Conservation (phyloP, 73 alveolate genomes). For the Paramecium sexaurelia region DNA sequence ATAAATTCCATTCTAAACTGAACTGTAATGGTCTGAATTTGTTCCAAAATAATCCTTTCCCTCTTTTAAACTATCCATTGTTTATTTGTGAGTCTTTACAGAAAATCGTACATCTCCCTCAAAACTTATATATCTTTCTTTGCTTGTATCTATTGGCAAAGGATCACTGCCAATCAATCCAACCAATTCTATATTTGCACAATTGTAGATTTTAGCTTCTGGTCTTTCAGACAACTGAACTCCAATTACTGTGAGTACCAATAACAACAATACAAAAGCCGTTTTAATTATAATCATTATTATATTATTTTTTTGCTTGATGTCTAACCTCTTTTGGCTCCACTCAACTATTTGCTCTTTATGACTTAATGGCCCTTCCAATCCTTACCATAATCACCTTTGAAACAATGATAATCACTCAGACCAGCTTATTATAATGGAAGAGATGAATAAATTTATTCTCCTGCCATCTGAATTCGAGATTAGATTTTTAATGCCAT, state of each 20-base stretch:
- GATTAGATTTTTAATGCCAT: conserved; percentile 1
- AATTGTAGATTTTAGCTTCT: not conserved
- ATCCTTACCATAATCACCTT: not conserved
- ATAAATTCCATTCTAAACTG: not conserved
- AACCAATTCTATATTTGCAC: not conserved
- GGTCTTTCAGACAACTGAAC: not conserved
- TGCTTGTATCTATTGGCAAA: not conserved
- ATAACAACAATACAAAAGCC: conserved; percentile 7
- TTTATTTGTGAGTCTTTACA: not conserved
- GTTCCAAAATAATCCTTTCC: conserved; percentile 57
- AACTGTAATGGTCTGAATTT: not conserved
- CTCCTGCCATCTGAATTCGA: conserved; percentile 14
- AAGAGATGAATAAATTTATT: not conserved
- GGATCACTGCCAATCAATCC: conserved; percentile 37
- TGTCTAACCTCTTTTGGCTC: not conserved
- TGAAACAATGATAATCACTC: not conserved
- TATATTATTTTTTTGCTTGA: not conserved
- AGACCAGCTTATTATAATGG: not conserved
- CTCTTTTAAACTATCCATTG: not conserved
- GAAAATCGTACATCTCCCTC: not conserved
- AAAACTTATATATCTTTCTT: not conserved
- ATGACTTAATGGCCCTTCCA: not conserved
- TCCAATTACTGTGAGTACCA: not conserved
- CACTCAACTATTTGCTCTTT: not conserved
- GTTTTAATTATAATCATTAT: conserved; percentile 21